Evolutionary conservation across 2,329 filamentous ascomycete species (phyloP), one percentile per base, ranked within the genome.

Genomic region (Trichoderma hamatum): DNA sequence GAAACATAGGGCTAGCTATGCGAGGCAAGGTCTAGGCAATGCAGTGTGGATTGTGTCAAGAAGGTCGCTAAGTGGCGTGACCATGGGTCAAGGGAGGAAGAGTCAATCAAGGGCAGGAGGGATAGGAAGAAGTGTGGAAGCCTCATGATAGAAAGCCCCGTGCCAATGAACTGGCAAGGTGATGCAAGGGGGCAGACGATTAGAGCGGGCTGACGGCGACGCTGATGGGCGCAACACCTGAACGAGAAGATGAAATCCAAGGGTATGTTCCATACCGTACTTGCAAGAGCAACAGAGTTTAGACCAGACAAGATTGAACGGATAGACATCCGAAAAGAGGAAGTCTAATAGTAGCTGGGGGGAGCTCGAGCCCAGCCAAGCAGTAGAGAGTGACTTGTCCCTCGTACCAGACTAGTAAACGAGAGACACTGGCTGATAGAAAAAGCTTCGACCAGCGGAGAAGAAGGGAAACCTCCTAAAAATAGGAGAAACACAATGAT

Each of bases 151-250:
- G 28, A 59, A 32, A n/a, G 62, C 14, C 62, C 39, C 68, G 61
- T 67, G 60, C 62, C 68, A 58, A 49, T 43, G 61, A 26, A 24
- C 46, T 43, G 46, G 68, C 63, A 46, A 60, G 62, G 26, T 34
- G 21, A 56, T 69, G 62, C 32, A 67, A 67, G 54, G 62, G 54
- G 61, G 67, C 59, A 46, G 34, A 54, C 54, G 34, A 69, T 60
- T 39, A 21, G 61, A 58, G 60, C 55, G 68, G 62, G 68, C 68
- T 69, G 68, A 69, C 39, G 34, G 46, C 62, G 54, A 69, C 68
- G 62, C 68, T 67, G 62, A 67, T 59, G 36, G 36, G 32, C 60
- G 32, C 21, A 39, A 67, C 43, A 55, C 24, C 34, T 30, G 54
- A 36, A 32, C 28, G 32, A 63, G 43, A 54, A 59, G 43, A 26